phyloP scores from a whole-genome alignment of 2,329 filamentous ascomycete species.

The Myotisia sp. region DNA sequence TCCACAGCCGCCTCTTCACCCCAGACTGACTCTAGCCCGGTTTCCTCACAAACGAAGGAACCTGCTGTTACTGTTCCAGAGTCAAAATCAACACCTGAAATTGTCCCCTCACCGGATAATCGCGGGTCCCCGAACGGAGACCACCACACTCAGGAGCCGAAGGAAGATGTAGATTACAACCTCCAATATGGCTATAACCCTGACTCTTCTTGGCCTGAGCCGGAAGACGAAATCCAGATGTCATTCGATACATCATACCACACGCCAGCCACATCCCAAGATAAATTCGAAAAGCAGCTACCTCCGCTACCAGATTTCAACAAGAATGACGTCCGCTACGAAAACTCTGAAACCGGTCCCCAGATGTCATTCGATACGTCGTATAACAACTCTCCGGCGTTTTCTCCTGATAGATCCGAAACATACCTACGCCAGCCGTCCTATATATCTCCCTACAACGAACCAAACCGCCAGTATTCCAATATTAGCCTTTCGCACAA shows the following conservation, averaged over 20 bases:
- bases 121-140: neutral
- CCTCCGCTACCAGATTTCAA: too few relatives aligned
- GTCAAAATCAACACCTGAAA: neutral
- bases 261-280: constrained; percentile 15
- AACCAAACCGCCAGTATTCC: neutral
- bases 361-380: constrained; percentile 61
- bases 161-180: neutral
- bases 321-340: too few relatives aligned
- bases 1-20: constrained; percentile 4
- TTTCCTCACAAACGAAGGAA: neutral
- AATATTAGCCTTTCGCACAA: constrained; percentile 25
- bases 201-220: constrained; percentile 6
- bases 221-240: constrained; percentile 43
- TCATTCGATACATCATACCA: constrained; percentile 55
- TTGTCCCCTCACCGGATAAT: neutral
- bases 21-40: neutral
- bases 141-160: neutral
- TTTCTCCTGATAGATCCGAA: too few relatives aligned
- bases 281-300: neutral
- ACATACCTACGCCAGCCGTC: too few relatives aligned
- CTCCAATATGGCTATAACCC: neutral
- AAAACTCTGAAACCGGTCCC: constrained; percentile 31
- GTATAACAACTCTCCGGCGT: constrained; percentile 21
- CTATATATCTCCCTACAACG: neutral
- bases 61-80: neutral